A percentile compares a stretch with the other conserved stretches of the same genome.
These are phyloP conservation scores for Hemerocallis citrina DNA, from an alignment of 106 monocot species.

Conservation along the genomic window DNA sequence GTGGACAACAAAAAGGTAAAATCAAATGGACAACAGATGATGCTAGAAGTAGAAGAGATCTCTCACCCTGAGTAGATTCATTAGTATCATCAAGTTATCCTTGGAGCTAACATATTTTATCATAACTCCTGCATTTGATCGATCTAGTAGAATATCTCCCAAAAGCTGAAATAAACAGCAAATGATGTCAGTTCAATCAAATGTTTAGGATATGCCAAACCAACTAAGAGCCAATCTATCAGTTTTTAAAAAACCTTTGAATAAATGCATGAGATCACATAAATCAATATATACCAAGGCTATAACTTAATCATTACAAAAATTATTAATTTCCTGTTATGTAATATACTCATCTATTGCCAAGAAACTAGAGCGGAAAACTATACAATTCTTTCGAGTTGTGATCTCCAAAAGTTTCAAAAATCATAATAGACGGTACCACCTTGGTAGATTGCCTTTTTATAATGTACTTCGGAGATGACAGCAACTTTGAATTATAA, in stretches of 20 bases:
- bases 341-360: too few species aligned
- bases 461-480: constrained; percentile 8
- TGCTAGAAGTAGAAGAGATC: neutral
- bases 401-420: too few species aligned
- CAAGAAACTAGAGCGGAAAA: too few species aligned
- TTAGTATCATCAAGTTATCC: constrained; percentile 73
- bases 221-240: too few species aligned
- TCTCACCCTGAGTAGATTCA: constrained; percentile 86
- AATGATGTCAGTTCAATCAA: neutral
- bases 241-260: too few species aligned
- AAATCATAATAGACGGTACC: too few species aligned
- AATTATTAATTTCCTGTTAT: neutral
- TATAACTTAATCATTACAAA: neutral
- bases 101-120: constrained; percentile 66
- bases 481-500: constrained; percentile 6
- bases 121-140: constrained; percentile 82
- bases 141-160: constrained; percentile 78
- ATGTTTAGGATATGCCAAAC: neutral
- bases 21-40: neutral
- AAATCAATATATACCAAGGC: neutral
- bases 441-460: constrained; percentile 19
- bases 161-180: constrained; percentile 45
- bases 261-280: neutral
- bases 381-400: too few species aligned
- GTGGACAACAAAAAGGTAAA: neutral